Evolutionary conservation across 2,329 filamentous ascomycete species (phyloP), one percentile per base, ranked within the genome.

Genomic region (Dactylellina parvicollis): DNA sequence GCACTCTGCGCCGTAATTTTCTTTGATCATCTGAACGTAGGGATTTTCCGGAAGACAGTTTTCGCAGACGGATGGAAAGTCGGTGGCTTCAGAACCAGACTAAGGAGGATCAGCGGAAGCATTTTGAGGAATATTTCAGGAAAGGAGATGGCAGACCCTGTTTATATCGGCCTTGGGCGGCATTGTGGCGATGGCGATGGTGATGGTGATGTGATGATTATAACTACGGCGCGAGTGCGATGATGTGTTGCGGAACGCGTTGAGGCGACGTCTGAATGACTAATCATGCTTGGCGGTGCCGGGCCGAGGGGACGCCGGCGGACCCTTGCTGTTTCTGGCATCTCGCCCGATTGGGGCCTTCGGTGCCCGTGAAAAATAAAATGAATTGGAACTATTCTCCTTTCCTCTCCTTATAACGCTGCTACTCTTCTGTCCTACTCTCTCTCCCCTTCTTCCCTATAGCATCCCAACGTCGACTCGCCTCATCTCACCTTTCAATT

Each of bases 1-100:
- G 81, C 64, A 61, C 40, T 70, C 64, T 18, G 65, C 57, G 7
- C 92, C 95, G 79, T 96, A 89, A 81, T 99, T 94, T 80, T 98
- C 92, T 82, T 99, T 99, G 73, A 99, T 85, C 93, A 99, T 98
- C 82, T 98, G 95, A 44, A 99, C 95, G 79, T 96, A 99, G 1
- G 94, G 94, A 78, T 98, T 98, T 75, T 96, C 93, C 14, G 94
- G 93, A 1, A 99, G 86, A 80, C 95, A 99, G 79, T 89, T 92
- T 82, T 99, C 95, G 77, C 88, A 95, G 32, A 95, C 90, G 1
- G 90, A 93, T 7, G 92, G 92, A 79, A 95, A 92, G 81, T 95
- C 92, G 52, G 92, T 95, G 30, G 92, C 90, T 82, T 99, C 95
- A 92, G 93, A 97, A 71, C 95, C 95, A 16, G 92, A 95, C 60